A percentile compares a stretch with the other conserved stretches of the same genome.
Conservation (phyloP, 1,139 yeast genomes). For the Blastobotrys arbuscula region DNA sequence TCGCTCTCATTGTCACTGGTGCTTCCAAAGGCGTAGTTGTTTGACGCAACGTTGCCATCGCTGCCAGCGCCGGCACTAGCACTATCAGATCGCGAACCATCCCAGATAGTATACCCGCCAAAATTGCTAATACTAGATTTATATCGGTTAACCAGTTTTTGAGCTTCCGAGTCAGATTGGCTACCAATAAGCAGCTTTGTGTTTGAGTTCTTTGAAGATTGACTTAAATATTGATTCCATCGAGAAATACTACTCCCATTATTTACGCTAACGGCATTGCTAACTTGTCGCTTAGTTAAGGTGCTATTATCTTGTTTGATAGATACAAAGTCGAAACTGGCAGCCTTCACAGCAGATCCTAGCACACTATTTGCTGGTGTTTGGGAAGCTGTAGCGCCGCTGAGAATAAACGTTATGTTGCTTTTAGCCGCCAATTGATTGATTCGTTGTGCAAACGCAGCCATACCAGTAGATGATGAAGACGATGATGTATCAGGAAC, state of each 20-base stretch:
- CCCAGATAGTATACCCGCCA: conserved; percentile 91
- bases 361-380: conserved; percentile 45
- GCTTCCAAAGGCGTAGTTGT: neutral
- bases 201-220: neutral
- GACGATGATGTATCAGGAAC: conserved; percentile 47
- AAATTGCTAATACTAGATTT: conserved; percentile 39
- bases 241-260: conserved; percentile 30
- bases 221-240: neutral
- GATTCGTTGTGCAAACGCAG: conserved; percentile 38
- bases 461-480: conserved; percentile 51
- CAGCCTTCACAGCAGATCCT: neutral
- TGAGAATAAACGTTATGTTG: conserved; percentile 24
- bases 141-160: conserved; percentile 32
- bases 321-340: neutral
- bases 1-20: neutral
- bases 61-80: neutral
- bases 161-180: conserved; percentile 18
- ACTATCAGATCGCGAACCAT: conserved; percentile 48
- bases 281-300: conserved; percentile 37
- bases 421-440: conserved; percentile 37
- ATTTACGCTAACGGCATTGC: conserved; percentile 25
- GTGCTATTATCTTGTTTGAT: neutral
- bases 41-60: neutral
- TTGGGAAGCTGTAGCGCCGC: neutral
- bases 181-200: conserved; percentile 1